phyloP scores from a whole-genome alignment of 2,329 filamentous ascomycete genomes.

The Didymella pomorum region DNA sequence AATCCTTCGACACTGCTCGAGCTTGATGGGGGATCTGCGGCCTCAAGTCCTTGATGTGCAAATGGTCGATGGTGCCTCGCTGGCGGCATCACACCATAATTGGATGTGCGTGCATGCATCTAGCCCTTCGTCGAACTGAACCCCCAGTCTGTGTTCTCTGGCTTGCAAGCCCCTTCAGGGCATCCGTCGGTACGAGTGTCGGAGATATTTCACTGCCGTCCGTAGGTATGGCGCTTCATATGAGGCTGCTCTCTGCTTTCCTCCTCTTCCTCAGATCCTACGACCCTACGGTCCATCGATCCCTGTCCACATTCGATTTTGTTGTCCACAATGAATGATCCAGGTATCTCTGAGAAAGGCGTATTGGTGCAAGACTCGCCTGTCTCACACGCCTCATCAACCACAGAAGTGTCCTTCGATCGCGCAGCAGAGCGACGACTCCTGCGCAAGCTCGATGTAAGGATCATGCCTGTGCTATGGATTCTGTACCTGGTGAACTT shows the following conservation, averaged over 20 bases:
- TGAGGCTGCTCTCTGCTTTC: neutral
- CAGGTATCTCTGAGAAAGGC: constrained; percentile 23
- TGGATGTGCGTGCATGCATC: neutral
- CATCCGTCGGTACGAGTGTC: neutral
- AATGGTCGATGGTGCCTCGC: neutral
- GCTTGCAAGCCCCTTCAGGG: neutral
- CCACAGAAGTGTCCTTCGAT: constrained; percentile 28
- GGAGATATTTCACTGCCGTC: neutral
- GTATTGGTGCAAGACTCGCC: constrained; percentile 9
- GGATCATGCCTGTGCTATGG: constrained; percentile 44
- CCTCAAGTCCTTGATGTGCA: neutral
- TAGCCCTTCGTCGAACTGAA: neutral
- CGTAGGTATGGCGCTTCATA: neutral
- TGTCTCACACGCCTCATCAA: constrained; percentile 20
- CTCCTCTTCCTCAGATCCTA: neutral
- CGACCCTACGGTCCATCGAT: no score
- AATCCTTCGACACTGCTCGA: neutral
- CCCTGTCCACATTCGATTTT: neutral
- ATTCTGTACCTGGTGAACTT: constrained; percentile 46
- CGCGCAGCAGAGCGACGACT: constrained; percentile 36
- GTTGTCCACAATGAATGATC: constrained; percentile 7
- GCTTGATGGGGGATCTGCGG: neutral
- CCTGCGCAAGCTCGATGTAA: constrained; percentile 42
- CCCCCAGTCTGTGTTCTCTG: neutral
- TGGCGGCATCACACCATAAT: neutral